Evolutionary conservation across 805 yeast genomes (phyloP), one percentile per base, ranked within the genome.

Genomic region (Nakazawaea peltata): DNA sequence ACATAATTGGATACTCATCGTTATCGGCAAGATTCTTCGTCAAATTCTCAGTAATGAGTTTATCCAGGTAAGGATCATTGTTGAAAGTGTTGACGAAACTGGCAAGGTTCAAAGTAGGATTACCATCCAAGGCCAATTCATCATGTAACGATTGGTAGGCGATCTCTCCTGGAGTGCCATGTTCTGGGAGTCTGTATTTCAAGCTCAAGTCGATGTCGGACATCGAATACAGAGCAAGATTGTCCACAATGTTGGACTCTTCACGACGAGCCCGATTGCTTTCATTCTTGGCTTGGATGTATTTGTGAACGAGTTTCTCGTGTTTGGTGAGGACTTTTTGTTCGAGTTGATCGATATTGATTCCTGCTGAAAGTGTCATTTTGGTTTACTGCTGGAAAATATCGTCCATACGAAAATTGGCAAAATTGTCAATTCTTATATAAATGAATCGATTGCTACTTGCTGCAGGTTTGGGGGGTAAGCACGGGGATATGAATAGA

Each of bases 11-110:
- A 55, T 87, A 87, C 64, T 87, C 97, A 54, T 88, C 96, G 47
- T 81, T 80, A 57, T 87, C 97, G 7, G 96, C 95, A 49, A 87
- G 65, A 57, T 87, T 87, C 66, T 88, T 87, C 46, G 83, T 78
- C 41, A 86, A 48, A 55, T 87, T 87, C 54, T 83, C 88, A 18
- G 54, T 31, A 37, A 79, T 69, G 45, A 87, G 67, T 43, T 64
- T 63, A 14, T 59, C 57, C 36, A 33, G 34, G 3, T 80, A 74
- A 14, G 57, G 56, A n/a, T 64, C 71, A 36, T 74, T 74, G 16
- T 79, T 51, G 44, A 64, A 69, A 6, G 95, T 87, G 59, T 83
- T 84, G 44, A 87, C 97, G 53, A 87, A 87, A 21, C 90, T 79
- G 3, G 97, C 97, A 54, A 87, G 59, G 54, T 88, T 87, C 54